Base-by-base conservation (phyloP, 2,329 filamentous ascomycete genomes). In the Colletotrichum tropicale region DNA sequence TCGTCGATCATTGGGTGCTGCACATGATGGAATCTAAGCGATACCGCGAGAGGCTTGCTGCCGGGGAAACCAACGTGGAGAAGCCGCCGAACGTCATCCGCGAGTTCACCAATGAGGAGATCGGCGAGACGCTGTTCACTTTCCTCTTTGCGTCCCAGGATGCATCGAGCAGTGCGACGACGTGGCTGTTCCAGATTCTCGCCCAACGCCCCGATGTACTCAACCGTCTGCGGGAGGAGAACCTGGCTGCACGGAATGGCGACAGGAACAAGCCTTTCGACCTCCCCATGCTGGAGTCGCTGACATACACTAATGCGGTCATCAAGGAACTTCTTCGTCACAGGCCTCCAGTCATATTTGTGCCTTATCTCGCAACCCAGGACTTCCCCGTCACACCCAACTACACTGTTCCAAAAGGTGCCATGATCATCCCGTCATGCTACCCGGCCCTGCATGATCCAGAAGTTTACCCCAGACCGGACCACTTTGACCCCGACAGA, bases 1-100 rank as follows among this genome's bases (percentile, higher is more conserved):
- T 95, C 79, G 91, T 96, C 81, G 94, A 96, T 82, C 92, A 92
- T 52, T 96, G 94, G 94, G 89, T 96, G 70, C 89, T 91, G 79
- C 88, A 91, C 76, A 95, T 96, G 92, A 90, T 94, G 80, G 92
- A 94, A 72, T 95, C 93, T 0, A 90, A 93, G 78, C 86, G 85
- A 60, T 95, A 95, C 84, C 89, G 89, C 52, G 89, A 93, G 77
- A 89, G 89, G 72, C 81, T 94, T 38, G 93, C 90, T 4, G 89
- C 91, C 65, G 94, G 94, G 30, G 82, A 85, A 5, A 75, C 62
- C 0, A 72, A 81, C 8, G 79, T 79, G 0, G 86, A 88, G 79
- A 89, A 87, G 75, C 88, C 89, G 0, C 77, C 80, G 0, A 88
- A 87, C 61, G 76, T 89, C 38, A 87, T 90, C 66, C 87, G 88